Percentiles rank a stretch among this genome's conserved stretches.
Conservation (phyloP, 2,329 filamentous ascomycete genomes). For the Exophiala oligosperma region DNA sequence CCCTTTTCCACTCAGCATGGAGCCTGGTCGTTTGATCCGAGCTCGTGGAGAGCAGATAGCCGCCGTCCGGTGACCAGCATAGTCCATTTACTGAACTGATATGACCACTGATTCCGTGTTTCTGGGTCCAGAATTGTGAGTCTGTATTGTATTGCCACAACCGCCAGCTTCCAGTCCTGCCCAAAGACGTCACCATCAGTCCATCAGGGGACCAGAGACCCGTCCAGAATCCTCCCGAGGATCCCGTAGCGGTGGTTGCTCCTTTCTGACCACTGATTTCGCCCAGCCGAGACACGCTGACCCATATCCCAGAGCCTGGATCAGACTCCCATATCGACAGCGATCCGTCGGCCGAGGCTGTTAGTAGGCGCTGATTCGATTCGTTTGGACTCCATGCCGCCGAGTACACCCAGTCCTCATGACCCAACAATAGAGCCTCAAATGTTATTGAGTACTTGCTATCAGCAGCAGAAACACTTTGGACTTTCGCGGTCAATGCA, state of each 20-base stretch:
- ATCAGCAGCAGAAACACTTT: conserved; percentile 65
- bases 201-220: conserved; percentile 86
- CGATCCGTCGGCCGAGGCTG: conserved; percentile 93
- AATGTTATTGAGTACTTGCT: conserved; percentile 81
- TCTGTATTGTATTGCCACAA: conserved; percentile 68
- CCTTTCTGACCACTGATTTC: conserved; percentile 95
- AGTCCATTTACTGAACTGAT: conserved; percentile 77
- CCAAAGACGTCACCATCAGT: conserved; percentile 67
- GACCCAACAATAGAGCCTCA: conserved; percentile 87
- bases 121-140: conserved; percentile 72
- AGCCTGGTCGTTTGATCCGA: conserved; percentile 91
- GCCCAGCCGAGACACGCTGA: conserved; percentile 79
- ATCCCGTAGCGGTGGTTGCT: conserved; percentile 93
- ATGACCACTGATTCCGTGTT: conserved; percentile 79
- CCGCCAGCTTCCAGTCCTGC: conserved; percentile 91
- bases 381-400: conserved; percentile 67
- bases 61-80: conserved; percentile 78
- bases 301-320: conserved; percentile 80
- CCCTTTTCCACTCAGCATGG: conserved; percentile 73
- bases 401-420: conserved; percentile 98
- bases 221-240: conserved; percentile 94
- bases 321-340: conserved; percentile 92
- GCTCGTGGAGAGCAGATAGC: conserved; percentile 84
- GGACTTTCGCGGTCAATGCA: conserved; percentile 84
- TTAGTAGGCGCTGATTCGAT: conserved; percentile 70